phyloP scores from a whole-genome alignment of 2,329 filamentous ascomycete genomes.

The Xylaria polymorpha region DNA sequence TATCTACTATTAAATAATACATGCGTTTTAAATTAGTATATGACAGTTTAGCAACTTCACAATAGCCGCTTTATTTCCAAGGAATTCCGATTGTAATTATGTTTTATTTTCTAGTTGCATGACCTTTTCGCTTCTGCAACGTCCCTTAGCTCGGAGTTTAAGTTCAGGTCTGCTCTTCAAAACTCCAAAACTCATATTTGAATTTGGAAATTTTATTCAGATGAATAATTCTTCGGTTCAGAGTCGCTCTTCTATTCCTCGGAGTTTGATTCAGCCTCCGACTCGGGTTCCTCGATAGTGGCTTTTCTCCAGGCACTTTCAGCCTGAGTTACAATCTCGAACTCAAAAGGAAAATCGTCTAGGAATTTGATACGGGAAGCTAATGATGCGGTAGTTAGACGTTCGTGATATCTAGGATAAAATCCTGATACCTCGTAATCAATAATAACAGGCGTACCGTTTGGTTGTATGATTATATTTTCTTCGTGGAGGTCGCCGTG shows the following conservation, averaged over 20 bases:
- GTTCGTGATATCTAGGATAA: constrained; percentile 19
- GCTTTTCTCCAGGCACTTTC: background rate
- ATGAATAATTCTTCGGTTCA: too few species aligned
- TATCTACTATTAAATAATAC: background rate
- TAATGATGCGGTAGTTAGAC: background rate
- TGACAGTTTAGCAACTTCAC: background rate
- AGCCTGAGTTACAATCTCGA: background rate
- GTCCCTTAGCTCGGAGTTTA: background rate
- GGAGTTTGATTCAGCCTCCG: background rate
- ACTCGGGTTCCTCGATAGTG: background rate
- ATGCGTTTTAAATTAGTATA: background rate
- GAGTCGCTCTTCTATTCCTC: background rate
- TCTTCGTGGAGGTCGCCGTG: constrained; percentile 14
- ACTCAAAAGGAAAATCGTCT: constrained; percentile 2
- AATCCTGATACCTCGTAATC: constrained; percentile 24
- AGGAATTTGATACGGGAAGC: background rate
- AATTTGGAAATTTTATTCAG: too few species aligned
- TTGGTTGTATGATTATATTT: constrained; percentile 11
- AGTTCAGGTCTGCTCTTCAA: too few species aligned
- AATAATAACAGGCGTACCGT: constrained; percentile 2
- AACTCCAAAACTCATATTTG: too few species aligned
- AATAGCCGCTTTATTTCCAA: background rate
- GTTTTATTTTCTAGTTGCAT: too few species aligned
- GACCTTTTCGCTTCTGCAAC: background rate
- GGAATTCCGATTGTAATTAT: background rate